A percentile compares a stretch with the other conserved stretches of the same genome.
These are phyloP conservation scores for Cryphonectria naterciae DNA, from an alignment of 2,329 filamentous ascomycete genomes.

Conservation along the genomic window DNA sequence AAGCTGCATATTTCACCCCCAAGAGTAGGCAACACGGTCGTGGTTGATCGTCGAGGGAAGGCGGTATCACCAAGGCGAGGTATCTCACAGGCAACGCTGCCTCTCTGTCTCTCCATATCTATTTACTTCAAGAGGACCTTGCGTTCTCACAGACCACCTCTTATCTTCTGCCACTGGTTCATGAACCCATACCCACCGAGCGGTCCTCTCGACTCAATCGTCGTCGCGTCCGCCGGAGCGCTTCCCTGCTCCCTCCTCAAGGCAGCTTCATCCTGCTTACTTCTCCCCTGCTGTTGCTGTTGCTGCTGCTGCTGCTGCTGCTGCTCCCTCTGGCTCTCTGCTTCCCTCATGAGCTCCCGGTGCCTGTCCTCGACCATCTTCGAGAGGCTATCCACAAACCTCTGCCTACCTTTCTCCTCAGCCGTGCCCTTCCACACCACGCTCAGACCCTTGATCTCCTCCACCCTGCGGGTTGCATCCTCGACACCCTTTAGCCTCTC, in stretches of 20 bases:
- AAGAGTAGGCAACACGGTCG: neutral
- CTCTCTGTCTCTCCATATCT: neutral
- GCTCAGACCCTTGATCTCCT: slow-evolving; percentile 75
- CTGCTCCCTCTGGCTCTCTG: slow-evolving; percentile 44
- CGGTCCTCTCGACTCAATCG: slow-evolving; percentile 47
- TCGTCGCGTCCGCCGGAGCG: slow-evolving; percentile 35
- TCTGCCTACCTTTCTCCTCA: slow-evolving; percentile 83
- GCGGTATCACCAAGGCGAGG: neutral
- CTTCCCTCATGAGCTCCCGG: slow-evolving; percentile 56
- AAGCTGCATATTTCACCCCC: neutral
- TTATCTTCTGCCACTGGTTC: slow-evolving; percentile 64
- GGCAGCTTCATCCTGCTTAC: slow-evolving; percentile 38
- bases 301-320: slow-evolving; percentile 42
- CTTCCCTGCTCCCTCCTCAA: slow-evolving; percentile 37
- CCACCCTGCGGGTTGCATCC: slow-evolving; percentile 73
- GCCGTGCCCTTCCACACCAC: slow-evolving; percentile 94
- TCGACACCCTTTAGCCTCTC: slow-evolving; percentile 68
- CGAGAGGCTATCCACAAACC: slow-evolving; percentile 80
- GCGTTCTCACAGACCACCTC: slow-evolving; percentile 51
- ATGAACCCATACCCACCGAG: slow-evolving; percentile 63
- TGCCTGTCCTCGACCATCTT: slow-evolving; percentile 81
- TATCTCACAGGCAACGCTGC: neutral
- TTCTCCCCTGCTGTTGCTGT: slow-evolving; percentile 41
- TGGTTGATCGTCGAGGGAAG: neutral
- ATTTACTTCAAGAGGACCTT: neutral